Base-by-base conservation (phyloP, 2,329 filamentous ascomycete species). In the Dendrostoma leiphaemia region DNA sequence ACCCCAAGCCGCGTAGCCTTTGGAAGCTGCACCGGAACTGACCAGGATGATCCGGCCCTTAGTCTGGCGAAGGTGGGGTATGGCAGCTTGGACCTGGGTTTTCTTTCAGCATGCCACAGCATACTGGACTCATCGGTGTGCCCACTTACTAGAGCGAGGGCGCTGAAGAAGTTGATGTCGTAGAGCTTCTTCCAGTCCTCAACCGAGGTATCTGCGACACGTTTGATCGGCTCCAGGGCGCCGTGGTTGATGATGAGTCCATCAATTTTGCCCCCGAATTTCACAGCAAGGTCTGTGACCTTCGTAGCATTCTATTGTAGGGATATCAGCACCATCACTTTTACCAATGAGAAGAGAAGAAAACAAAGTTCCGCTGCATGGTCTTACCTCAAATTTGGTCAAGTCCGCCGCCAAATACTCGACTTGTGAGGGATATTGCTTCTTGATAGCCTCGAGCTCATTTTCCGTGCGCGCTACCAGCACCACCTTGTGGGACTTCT, bases 201-300 rank as follows among this genome's bases (percentile, higher is more conserved):
- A 0, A 84, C 66, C n/a, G 82, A 81, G 15, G 80, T 78, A 52
- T 93, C 82, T 3, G 74, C 83, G 41, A 97, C 74, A 54, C 82
- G 83, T 48, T 82, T 83, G 38, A 95, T 85, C 1, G 91, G 89
- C n/a, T 84, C 81, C 41, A 99, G 73, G 1, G 85, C 77, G 19
- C 91, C 92, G 67, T 99, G 94, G 69, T 97, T 97, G 58, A 97
- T 74, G 12, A 99, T 83, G 41, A 99, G 68, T 1, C 86, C 88
- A 66, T 99, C 91, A 4, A 99, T 72, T 46, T 75, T 77, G 9
- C 86, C 87, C 68, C 90, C 97, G 0, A 81, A 74, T 26, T 80
- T 73, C 10, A 88, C 65, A 0, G 91, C 88, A 1, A 85, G 71
- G 3, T 86, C 76, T 4, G 90, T 82, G 4, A 88, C 81, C 65